Conservation (phyloP, 129 eudicot genomes). For the Escallonia rubra region DNA sequence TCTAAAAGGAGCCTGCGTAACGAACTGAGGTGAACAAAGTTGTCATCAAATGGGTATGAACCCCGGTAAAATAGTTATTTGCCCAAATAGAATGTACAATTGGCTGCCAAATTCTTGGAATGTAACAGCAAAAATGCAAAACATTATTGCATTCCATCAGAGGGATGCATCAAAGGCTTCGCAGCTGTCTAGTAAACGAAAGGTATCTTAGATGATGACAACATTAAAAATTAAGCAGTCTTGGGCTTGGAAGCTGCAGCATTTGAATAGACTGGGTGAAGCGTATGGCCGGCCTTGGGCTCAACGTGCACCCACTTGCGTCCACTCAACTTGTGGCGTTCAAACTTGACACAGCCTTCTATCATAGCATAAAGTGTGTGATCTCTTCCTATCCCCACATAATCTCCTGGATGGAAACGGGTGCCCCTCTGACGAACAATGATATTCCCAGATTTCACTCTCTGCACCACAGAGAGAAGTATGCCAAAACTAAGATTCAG, state of each 20-base stretch:
- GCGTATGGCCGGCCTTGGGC: constrained; percentile 72
- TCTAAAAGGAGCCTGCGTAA: too few species aligned
- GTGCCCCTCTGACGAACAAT: constrained; percentile 91
- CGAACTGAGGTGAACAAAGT: too few species aligned
- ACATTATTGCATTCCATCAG: too few species aligned
- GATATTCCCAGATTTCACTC: constrained; percentile 92
- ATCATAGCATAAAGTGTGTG: constrained; percentile 80
- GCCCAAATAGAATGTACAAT: too few species aligned
- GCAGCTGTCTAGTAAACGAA: not conserved
- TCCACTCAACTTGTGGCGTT: constrained; percentile 61
- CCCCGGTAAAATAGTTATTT: too few species aligned
- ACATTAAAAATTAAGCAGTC: constrained; percentile 8
- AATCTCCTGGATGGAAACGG: constrained; percentile 82
- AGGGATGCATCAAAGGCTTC: too few species aligned
- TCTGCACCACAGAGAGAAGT: constrained; percentile 33
- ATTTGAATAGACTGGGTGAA: constrained; percentile 60
- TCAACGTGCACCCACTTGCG: constrained; percentile 92
- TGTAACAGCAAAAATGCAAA: too few species aligned
- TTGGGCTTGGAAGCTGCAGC: constrained; percentile 26
- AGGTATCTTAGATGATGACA: too few species aligned
- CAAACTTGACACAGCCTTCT: constrained; percentile 79
- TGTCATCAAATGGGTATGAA: too few species aligned
- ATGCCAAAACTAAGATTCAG: not conserved
- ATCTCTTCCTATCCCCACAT: constrained; percentile 86
- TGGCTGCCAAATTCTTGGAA: too few species aligned